These are phyloP conservation scores for Artemisia annua DNA, from an alignment of 129 eudicot species.

Conservation along the genomic window DNA sequence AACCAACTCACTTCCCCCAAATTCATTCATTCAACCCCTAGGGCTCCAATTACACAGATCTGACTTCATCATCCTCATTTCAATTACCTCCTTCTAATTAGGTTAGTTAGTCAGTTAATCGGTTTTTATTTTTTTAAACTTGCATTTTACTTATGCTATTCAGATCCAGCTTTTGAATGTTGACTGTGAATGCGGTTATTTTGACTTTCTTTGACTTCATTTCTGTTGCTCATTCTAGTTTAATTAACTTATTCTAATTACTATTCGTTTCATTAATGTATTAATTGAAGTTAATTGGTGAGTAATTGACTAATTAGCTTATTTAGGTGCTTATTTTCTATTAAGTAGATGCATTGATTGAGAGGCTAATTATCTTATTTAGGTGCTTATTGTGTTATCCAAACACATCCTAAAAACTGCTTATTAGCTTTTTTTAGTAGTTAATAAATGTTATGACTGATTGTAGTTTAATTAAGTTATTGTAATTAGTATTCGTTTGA, in stretches of 20 bases:
- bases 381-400: too few species aligned
- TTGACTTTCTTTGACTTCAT: constrained; percentile 12
- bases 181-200: neutral
- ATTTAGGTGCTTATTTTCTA: too few species aligned
- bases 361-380: too few species aligned
- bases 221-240: constrained; percentile 25
- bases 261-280: neutral
- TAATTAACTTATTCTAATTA: neutral
- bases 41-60: constrained; percentile 28
- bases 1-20: constrained; percentile 13
- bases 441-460: too few species aligned
- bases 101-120: constrained; percentile 19
- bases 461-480: constrained; percentile 9
- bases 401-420: too few species aligned
- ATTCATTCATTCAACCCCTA: neutral
- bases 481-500: neutral
- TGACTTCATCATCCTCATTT: constrained; percentile 8
- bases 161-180: constrained; percentile 28
- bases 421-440: too few species aligned
- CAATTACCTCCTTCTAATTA: constrained; percentile 2
- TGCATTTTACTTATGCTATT: constrained; percentile 25
- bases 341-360: too few species aligned
- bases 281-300: constrained; percentile 2
- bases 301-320: neutral
- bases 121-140: too few species aligned